These are phyloP conservation scores for Vigna mungo DNA, from an alignment of 306 rosid genomes.

Conservation along the genomic window DNA sequence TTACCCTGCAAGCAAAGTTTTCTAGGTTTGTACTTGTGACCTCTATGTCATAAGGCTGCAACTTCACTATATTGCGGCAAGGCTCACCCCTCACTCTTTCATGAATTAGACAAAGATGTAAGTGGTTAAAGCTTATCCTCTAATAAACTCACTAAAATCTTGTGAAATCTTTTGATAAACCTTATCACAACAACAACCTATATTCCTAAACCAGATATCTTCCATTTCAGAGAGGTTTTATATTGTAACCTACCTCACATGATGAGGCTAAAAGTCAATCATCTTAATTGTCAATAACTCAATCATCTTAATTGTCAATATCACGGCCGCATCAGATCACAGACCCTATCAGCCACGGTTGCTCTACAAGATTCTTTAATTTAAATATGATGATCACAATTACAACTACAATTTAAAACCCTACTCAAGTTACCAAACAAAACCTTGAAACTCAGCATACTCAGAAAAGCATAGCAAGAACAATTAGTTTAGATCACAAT, in stretches of 20 bases:
- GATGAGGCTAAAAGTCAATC: not conserved
- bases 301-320: not conserved
- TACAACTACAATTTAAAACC: not conserved
- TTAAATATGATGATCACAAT: not conserved
- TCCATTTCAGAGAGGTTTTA: not conserved
- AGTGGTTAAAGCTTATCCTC: not conserved
- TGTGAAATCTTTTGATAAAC: not conserved
- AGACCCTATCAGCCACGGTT: not conserved
- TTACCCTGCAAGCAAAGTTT: not conserved
- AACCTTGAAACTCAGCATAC: not conserved
- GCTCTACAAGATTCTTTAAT: not conserved
- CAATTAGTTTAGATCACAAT: conserved; percentile 13
- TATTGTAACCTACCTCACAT: not conserved
- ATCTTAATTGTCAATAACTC: not conserved
- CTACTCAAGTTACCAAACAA: not conserved
- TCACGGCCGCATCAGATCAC: not conserved
- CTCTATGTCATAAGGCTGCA: not conserved
- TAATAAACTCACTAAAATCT: not conserved
- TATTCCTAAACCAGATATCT: not conserved
- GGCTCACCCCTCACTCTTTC: not conserved
- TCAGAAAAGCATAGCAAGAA: not conserved
- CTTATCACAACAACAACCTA: not conserved
- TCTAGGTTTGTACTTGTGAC: not conserved
- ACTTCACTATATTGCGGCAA: not conserved
- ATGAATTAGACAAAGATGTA: not conserved